A percentile compares a stretch with the other conserved stretches of the same genome.
Evolutionary conservation across 495 filamentous ascomycete genomes (phyloP).

Genomic region (Neurospora sp.): DNA sequence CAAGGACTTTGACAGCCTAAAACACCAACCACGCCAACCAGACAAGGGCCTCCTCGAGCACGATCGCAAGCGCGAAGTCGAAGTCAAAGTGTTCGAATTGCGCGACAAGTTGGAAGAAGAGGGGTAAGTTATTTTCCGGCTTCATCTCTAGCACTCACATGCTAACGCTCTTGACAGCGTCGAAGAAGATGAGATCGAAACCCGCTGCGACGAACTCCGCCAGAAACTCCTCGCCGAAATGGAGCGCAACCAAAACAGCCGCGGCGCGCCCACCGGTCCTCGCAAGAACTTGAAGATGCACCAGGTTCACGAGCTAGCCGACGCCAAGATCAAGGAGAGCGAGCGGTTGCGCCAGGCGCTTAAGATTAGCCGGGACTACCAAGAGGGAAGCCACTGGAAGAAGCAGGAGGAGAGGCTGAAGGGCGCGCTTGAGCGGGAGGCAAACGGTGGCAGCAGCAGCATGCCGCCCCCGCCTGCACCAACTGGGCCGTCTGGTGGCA

Average conservation of each 20-base stretch:
- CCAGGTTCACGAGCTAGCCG: conserved; percentile 92
- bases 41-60: conserved; percentile 91
- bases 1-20: conserved; percentile 50
- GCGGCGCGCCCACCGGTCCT: conserved; percentile 21
- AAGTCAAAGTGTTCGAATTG: conserved; percentile 86
- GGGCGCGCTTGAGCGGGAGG: conserved; percentile 43
- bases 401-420: conserved; percentile 60
- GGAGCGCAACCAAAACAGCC: conserved; percentile 19
- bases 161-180: conserved; percentile 33
- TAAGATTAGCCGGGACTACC: conserved; percentile 79
- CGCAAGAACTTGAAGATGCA: conserved; percentile 66
- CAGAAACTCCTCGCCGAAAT: conserved; percentile 51
- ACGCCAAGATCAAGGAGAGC: conserved; percentile 93
- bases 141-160: neutral
- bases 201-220: conserved; percentile 51
- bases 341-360: conserved; percentile 81
- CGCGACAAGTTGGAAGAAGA: conserved; percentile 84
- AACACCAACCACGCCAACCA: conserved; percentile 70
- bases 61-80: conserved; percentile 77
- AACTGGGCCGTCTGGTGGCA: neutral
- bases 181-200: conserved; percentile 72
- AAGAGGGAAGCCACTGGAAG: conserved; percentile 72
- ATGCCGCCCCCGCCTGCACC: neutral
- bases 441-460: conserved; percentile 6
- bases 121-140: conserved; percentile 40